Base-by-base conservation (phyloP, 768 basidiomycete genomes). In the Lactarius deliciosus region DNA sequence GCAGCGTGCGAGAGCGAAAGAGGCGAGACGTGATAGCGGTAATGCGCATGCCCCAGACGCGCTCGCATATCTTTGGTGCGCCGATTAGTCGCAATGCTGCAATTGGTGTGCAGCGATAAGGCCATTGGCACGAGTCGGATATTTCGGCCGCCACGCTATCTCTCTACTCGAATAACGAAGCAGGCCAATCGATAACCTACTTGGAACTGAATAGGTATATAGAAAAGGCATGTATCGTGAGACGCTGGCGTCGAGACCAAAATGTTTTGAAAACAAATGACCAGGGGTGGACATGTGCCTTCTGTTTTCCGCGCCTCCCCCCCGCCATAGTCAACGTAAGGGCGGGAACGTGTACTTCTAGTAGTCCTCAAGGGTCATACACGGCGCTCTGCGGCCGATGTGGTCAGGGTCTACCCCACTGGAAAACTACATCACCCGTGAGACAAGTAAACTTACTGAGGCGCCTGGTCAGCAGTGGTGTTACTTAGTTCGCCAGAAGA, bases 101-200 rank as follows among this genome's bases (percentile, higher is more conserved):
- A 53, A 25, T 53, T 53, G 50, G 50, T 53, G 25, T 25, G 25
- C 22, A 53, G 25, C 50, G 50, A 53, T 53, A 53, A 53, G 50
- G 25, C 11, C 13, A 47, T n/a, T n/a, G 9, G 9, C n/a, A 45
- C 43, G 43, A 16, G 32, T 32, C 32, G 20, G n/a, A 47, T 22
- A 50, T 15, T n/a, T 50, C n/a, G 22, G 10, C 22, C 47, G 4
- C 47, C 22, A 50, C 47, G 22, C 22, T 53, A 53, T 53, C 50
- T 53, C 22, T 53, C 25, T 16, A 15, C 50, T 13, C 13, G 50
- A 25, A 13, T 13, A 53, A 15, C 50, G 50, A 53, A 53, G 13
- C 4, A 25, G 50, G 22, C 25, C 22, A 53, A 53, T 25, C 25
- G 25, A 53, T 53, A 53, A 53, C 50, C 50, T 5, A 25, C 50